Evolutionary conservation across 2,329 filamentous ascomycete species (phyloP).

Genomic region (Teratosphaeriaceae sp.): DNA sequence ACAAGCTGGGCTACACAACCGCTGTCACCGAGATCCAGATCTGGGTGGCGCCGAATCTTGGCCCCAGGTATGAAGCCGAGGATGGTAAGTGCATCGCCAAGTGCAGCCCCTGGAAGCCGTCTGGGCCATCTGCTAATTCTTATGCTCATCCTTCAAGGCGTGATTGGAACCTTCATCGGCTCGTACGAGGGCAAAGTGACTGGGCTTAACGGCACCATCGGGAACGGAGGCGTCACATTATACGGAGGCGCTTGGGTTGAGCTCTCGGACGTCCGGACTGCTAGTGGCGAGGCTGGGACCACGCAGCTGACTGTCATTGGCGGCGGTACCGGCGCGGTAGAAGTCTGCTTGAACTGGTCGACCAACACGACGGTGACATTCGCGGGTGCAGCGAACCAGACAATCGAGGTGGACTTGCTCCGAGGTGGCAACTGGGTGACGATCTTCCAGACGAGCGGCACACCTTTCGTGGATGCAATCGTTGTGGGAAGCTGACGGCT

Average conservation of each 20-base stretch:
- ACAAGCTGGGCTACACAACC: conserved; percentile 13
- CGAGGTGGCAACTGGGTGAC: conserved; percentile 16
- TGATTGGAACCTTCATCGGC: conserved; percentile 14
- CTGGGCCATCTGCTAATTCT: no score
- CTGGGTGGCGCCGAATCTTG: conserved; percentile 18
- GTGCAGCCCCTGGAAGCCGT: no score
- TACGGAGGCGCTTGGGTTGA: conserved; percentile 16
- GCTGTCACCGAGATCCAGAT: conserved; percentile 20
- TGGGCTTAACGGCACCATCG: conserved; percentile 17
- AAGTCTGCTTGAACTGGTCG: conserved; percentile 14
- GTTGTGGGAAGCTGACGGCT: conserved; percentile 4
- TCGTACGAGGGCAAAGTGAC: conserved; percentile 12
- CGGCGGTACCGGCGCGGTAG: conserved; percentile 13
- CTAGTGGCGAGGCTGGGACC: conserved; percentile 4
- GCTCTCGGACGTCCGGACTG: conserved; percentile 11
- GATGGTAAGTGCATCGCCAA: no score
- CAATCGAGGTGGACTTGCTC: conserved; percentile 13
- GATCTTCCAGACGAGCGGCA: conserved; percentile 13
- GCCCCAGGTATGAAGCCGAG: conserved; percentile 19
- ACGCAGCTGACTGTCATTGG: conserved; percentile 12
- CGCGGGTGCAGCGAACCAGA: conserved; percentile 8
- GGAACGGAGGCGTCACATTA: conserved; percentile 14
- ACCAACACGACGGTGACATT: conserved; percentile 12
- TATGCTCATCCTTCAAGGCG: no score
- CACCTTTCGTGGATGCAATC: conserved; percentile 18